Evolutionary conservation across 2,329 filamentous ascomycete genomes (phyloP), one percentile per base, ranked within the genome.

Genomic region (Daldinia sp.): DNA sequence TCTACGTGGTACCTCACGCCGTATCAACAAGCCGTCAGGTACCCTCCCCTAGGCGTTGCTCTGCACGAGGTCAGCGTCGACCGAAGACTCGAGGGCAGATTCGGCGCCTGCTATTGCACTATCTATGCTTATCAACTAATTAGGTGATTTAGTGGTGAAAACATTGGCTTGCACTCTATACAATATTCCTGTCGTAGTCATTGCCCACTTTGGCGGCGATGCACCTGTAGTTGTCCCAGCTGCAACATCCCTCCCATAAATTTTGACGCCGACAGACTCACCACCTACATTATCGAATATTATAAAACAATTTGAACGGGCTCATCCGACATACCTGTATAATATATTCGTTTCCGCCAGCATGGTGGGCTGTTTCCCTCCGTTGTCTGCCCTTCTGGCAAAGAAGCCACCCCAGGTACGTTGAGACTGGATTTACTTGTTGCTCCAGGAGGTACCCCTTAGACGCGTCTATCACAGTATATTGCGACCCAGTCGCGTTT

Each of bases 331-430:
- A 17, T 49, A 35, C 4, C 27, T 13, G n/a, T 6, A 19, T 0
- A 23, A 15, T 23, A 47, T 3, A 8, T 48, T 11, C 17, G 6
- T 19, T 11, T 29, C n/a, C n/a, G 27, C 13, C 45, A 48, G 30
- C 10, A 48, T 48, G 45, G 9, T 13, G 2, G 45, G 45, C 13
- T 48, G 27, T 19, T 29, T 48, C 7, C 45, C 15, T 29, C 30
- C 19, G 45, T 21, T 48, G n/a, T 21, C 27, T 19, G 11, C 19
- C 9, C 45, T 30, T 27, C 48, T 23, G 11, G n/a, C 21, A 9
- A 64, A 61, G 49, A 58, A 51, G 27, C 8, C 39, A 4, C 47
- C 37, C n/a, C 51, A 58, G 53, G 48, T 51, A 51, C 2, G 48
- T 51, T n/a, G 8, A 15, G 30, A 8, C 27, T 7, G 13, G 10